Evolutionary conservation across 129 eudicot genomes (phyloP).

Genomic region (Escallonia herrerae): DNA sequence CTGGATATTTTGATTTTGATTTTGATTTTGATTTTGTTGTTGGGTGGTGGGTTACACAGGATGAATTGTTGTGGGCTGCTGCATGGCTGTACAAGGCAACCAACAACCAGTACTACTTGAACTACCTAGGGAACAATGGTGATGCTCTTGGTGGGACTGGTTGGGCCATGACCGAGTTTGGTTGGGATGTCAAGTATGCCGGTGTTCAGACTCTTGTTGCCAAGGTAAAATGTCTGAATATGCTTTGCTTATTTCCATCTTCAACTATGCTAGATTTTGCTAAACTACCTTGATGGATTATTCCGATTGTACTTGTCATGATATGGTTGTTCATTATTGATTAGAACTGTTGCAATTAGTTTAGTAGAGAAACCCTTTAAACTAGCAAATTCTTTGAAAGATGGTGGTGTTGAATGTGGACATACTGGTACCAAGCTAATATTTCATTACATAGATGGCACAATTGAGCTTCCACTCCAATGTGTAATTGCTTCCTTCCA

Average conservation of each 20-base stretch:
- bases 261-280: background rate
- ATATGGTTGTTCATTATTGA: too few species aligned
- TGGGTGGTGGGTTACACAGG: slow-evolving; percentile 31
- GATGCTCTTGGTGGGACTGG: slow-evolving; percentile 91
- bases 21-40: background rate
- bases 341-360: too few species aligned
- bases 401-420: too few species aligned
- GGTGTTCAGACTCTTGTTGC: slow-evolving; percentile 93
- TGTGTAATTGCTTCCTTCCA: too few species aligned
- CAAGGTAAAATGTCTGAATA: slow-evolving; percentile 32
- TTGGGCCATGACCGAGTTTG: slow-evolving; percentile 94
- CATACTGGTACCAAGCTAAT: too few species aligned
- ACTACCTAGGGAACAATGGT: slow-evolving; percentile 72
- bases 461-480: too few species aligned
- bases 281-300: background rate
- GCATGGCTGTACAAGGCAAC: slow-evolving; percentile 99
- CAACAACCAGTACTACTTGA: slow-evolving; percentile 60
- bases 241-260: background rate
- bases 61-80: slow-evolving; percentile 94
- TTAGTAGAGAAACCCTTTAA: too few species aligned
- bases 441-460: too few species aligned
- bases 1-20: background rate
- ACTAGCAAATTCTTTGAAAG: too few species aligned
- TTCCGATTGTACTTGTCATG: too few species aligned
- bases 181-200: slow-evolving; percentile 97